These are phyloP conservation scores for Alternaria conjuncta DNA, from an alignment of 2,329 filamentous ascomycete species.

Conservation along the genomic window DNA sequence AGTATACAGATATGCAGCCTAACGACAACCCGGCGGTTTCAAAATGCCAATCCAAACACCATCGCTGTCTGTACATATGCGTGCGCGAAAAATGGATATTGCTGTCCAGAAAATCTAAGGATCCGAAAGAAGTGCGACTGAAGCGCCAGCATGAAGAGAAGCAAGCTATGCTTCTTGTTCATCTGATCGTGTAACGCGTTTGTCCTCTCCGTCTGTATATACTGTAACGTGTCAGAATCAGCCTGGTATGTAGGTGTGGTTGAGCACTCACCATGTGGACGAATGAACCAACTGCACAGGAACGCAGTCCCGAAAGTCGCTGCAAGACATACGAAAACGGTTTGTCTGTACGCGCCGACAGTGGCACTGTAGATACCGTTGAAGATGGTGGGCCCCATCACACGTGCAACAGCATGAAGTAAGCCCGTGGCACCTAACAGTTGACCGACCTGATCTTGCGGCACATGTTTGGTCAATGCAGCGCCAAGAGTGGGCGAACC, in stretches of 20 bases:
- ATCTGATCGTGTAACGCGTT: not conserved
- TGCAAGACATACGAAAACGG: constrained; percentile 79
- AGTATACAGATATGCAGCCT: not conserved
- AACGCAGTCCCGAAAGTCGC: constrained; percentile 71
- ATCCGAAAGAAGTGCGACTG: not conserved
- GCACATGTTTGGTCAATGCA: constrained; percentile 88
- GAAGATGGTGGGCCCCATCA: constrained; percentile 81
- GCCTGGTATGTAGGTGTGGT: no score
- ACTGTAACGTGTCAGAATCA: constrained; percentile 7
- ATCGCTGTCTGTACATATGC: not conserved
- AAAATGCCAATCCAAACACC: not conserved
- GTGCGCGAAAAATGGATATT: not conserved
- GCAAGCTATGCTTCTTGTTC: constrained; percentile 8
- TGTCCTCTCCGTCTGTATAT: constrained; percentile 16
- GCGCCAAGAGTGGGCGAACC: constrained; percentile 85
- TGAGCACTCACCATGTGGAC: constrained; percentile 70
- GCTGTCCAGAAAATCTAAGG: not conserved
- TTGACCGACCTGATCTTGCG: constrained; percentile 79
- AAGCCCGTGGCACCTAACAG: constrained; percentile 88
- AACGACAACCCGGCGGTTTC: not conserved
- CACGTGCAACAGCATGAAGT: constrained; percentile 79
- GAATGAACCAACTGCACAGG: constrained; percentile 71
- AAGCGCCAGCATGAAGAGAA: not conserved
- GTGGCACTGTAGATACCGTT: constrained; percentile 86
- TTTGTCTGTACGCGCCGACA: constrained; percentile 77